Percentiles rank a stretch among this genome's conserved stretches.
These are phyloP conservation scores for Amylostereum areolatum DNA, from an alignment of 1,284 basidiomycete genomes.

Conservation along the genomic window DNA sequence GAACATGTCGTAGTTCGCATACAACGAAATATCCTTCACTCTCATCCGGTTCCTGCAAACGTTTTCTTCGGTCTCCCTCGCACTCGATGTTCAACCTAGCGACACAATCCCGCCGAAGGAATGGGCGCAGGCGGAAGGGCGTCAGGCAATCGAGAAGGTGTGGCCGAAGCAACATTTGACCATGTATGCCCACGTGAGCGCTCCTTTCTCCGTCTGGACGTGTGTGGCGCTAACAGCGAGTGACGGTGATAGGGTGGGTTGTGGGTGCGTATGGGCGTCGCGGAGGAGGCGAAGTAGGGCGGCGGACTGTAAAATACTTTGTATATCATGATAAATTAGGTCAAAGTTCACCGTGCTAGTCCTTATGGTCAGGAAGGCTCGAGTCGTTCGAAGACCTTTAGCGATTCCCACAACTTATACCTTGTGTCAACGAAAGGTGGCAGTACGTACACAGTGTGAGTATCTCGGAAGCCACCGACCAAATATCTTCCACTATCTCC, in stretches of 20 bases:
- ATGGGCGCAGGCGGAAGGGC: conserved; percentile 25
- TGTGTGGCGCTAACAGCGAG: not conserved
- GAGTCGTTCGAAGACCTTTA: no score
- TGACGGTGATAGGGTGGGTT: conserved; percentile 17
- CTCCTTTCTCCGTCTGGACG: not conserved
- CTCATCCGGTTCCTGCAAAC: conserved; percentile 38
- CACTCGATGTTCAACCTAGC: conserved; percentile 30
- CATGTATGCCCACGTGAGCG: conserved; percentile 29
- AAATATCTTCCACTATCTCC: no score
- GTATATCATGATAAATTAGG: no score
- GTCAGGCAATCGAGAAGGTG: conserved; percentile 34
- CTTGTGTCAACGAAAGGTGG: no score
- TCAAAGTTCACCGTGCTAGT: no score
- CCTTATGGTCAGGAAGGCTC: no score
- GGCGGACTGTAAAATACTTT: no score
- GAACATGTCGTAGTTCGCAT: conserved; percentile 27
- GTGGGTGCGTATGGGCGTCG: conserved; percentile 19
- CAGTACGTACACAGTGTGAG: no score
- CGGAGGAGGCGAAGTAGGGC: not conserved
- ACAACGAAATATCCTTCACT: conserved; percentile 38
- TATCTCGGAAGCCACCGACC: no score
- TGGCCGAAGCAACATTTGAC: conserved; percentile 32
- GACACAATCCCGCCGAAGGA: conserved; percentile 26
- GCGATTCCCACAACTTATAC: no score
- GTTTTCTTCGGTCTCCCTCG: conserved; percentile 40